Evolutionary conservation across 208 protist genomes (phyloP).

Genomic region (Crithidia mellificae): DNA sequence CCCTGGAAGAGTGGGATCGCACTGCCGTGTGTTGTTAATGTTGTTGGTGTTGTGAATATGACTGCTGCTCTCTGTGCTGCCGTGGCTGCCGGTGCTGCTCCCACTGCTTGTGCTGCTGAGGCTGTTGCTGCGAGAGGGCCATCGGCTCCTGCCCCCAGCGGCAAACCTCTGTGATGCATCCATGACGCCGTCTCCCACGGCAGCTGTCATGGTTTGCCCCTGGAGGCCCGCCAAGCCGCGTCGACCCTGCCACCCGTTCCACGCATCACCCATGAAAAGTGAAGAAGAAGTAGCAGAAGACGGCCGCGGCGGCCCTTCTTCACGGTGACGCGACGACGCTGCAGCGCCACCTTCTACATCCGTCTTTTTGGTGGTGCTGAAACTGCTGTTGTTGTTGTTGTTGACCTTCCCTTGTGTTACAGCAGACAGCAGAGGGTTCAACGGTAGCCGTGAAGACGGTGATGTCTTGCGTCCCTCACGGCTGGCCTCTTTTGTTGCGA

Average conservation of each 20-base stretch:
- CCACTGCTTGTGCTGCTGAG: not conserved
- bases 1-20: no score
- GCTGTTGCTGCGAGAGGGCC: slow-evolving; percentile 8
- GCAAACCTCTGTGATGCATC: no score
- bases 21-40: not conserved
- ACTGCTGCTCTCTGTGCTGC: not conserved
- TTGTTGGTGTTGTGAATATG: not conserved
- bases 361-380: no score
- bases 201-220: not conserved
- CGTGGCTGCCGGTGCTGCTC: not conserved
- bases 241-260: slow-evolving; percentile 4
- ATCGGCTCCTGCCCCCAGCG: not conserved
- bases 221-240: not conserved
- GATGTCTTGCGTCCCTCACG: no score
- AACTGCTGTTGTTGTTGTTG: no score
- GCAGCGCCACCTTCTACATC: not conserved
- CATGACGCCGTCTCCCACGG: no score
- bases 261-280: slow-evolving; percentile 3
- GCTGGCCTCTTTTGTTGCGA: no score
- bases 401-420: no score
- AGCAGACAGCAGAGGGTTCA: no score
- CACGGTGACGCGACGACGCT: not conserved
- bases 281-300: slow-evolving; percentile 1
- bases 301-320: not conserved
- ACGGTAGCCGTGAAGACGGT: no score